These are phyloP conservation scores for Aspergillus sp. DNA, from an alignment of 2,329 filamentous ascomycete species.

Conservation along the genomic window DNA sequence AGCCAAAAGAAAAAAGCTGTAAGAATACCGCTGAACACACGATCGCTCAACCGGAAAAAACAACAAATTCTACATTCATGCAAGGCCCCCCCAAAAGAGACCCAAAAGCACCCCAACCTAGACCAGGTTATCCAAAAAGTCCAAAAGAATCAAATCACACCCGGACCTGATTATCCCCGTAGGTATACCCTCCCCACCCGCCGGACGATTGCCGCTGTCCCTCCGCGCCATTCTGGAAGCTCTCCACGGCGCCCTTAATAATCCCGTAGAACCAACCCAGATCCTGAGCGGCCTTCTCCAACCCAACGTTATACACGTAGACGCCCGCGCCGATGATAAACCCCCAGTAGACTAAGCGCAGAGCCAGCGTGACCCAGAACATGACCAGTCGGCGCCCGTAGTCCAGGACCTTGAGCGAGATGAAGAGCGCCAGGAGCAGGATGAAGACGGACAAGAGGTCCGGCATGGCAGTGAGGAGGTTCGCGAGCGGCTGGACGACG, in stretches of 20 bases:
- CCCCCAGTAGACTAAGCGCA: conserved; percentile 66
- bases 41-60: background rate
- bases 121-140: background rate
- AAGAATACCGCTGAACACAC: background rate
- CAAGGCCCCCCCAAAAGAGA: background rate
- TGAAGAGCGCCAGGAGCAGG: conserved; percentile 61
- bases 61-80: background rate
- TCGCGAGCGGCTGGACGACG: conserved; percentile 42
- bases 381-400: conserved; percentile 71
- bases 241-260: conserved; percentile 61
- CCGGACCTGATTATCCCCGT: background rate
- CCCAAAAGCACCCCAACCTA: background rate
- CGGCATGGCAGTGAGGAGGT: conserved; percentile 35
- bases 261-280: conserved; percentile 61
- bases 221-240: conserved; percentile 47
- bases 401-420: conserved; percentile 64
- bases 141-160: background rate
- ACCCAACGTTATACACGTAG: conserved; percentile 51
- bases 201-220: conserved; percentile 41
- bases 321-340: conserved; percentile 55
- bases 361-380: conserved; percentile 70
- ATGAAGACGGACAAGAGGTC: conserved; percentile 42
- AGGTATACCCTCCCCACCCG: conserved; percentile 28
- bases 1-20: background rate
- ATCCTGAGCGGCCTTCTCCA: conserved; percentile 34